A percentile compares a stretch with the other conserved stretches of the same genome.
phyloP scores from a whole-genome alignment of 495 filamentous ascomycete species.

The Penicillium herquei region DNA sequence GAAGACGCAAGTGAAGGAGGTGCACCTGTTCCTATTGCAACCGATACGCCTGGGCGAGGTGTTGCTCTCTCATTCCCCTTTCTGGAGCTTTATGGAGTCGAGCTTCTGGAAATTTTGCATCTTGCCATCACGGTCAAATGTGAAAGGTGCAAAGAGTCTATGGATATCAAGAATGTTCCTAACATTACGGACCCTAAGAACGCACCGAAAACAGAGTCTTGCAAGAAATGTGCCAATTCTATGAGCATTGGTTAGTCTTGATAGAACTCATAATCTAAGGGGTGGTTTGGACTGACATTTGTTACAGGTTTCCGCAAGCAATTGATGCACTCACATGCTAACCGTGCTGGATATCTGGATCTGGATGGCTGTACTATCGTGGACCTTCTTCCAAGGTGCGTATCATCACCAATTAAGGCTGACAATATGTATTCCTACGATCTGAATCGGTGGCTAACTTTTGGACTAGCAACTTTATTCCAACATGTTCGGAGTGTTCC shows the following conservation, averaged over 20 bases:
- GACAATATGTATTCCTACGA: neutral
- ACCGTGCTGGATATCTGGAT: slow-evolving; percentile 81
- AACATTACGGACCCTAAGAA: slow-evolving; percentile 40
- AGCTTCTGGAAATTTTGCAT: slow-evolving; percentile 69
- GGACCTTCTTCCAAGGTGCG: slow-evolving; percentile 76
- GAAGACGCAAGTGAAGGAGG: slow-evolving; percentile 50
- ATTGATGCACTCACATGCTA: slow-evolving; percentile 72
- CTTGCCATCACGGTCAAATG: slow-evolving; percentile 79
- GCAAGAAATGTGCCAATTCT: slow-evolving; percentile 73
- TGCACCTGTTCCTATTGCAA: slow-evolving; percentile 32
- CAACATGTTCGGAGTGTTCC: slow-evolving; percentile 80
- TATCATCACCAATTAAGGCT: neutral
- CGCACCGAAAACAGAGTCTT: slow-evolving; percentile 47
- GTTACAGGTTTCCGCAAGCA: slow-evolving; percentile 64
- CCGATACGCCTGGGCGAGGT: slow-evolving; percentile 55
- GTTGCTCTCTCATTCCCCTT: slow-evolving; percentile 80
- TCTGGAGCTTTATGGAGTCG: slow-evolving; percentile 77
- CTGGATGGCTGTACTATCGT: slow-evolving; percentile 72
- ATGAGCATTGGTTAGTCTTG: slow-evolving; percentile 54
- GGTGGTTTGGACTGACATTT: neutral
- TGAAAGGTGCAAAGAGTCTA: slow-evolving; percentile 74
- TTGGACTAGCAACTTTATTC: slow-evolving; percentile 65
- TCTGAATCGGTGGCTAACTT: slow-evolving; percentile 1
- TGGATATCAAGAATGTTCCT: slow-evolving; percentile 68
- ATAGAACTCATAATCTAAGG: neutral